Conservation (phyloP, 257 asterid genomes). For the Solanum lignicaule region DNA sequence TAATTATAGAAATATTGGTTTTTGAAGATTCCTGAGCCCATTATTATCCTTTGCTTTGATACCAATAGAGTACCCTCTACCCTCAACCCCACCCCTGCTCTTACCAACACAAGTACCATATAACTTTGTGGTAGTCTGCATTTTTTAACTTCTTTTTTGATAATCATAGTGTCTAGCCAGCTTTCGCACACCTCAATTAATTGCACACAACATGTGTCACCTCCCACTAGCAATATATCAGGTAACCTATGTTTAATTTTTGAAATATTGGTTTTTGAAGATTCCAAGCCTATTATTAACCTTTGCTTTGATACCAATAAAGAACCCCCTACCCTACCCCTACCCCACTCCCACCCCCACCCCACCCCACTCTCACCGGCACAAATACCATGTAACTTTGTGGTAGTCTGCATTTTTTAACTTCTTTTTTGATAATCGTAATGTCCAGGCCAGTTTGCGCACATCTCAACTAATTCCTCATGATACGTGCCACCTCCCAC, state of each 20-base stretch:
- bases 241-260: too few relatives aligned
- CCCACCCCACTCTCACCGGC: neutral
- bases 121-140: neutral
- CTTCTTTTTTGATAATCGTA: neutral
- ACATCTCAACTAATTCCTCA: neutral
- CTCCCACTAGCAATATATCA: too few relatives aligned
- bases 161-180: too few relatives aligned
- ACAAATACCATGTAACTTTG: neutral
- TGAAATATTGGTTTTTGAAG: neutral
- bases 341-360: too few relatives aligned
- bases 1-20: neutral
- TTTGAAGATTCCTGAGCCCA: neutral
- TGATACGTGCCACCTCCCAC: fast-evolving
- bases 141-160: too few relatives aligned
- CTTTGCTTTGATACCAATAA: too few relatives aligned
- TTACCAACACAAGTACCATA: neutral
- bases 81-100: neutral
- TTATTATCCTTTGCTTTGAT: neutral
- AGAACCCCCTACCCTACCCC: too few relatives aligned
- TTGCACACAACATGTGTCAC: too few relatives aligned
- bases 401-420: neutral
- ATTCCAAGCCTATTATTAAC: too few relatives aligned
- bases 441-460: neutral
- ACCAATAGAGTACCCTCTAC: neutral
- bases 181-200: neutral